These are phyloP conservation scores for Trichoderma sp. DNA, from an alignment of 2,329 filamentous ascomycete species.

Conservation along the genomic window DNA sequence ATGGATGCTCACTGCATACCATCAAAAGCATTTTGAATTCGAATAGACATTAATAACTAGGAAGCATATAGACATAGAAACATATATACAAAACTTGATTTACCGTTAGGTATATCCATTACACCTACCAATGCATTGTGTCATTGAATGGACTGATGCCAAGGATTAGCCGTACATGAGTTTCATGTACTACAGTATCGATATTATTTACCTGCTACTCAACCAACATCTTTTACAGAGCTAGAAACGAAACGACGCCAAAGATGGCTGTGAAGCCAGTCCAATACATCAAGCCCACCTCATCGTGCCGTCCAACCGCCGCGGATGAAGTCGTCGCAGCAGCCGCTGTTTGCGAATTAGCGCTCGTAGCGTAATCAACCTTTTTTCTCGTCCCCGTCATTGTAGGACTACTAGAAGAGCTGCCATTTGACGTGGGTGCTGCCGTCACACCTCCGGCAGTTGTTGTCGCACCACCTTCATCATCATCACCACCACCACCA, in stretches of 20 bases:
- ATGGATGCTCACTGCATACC: neutral
- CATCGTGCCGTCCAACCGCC: neutral
- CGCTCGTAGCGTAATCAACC: neutral
- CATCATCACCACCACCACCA: neutral
- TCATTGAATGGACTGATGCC: too few species aligned
- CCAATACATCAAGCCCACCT: neutral
- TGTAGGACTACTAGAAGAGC: neutral
- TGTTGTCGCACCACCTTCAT: neutral
- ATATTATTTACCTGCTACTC: neutral
- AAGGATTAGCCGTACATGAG: too few species aligned
- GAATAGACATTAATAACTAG: neutral
- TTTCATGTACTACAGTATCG: too few species aligned
- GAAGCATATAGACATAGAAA: neutral
- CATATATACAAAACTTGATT: neutral
- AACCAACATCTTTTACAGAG: neutral
- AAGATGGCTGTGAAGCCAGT: neutral
- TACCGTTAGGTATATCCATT: neutral
- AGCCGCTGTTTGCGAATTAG: neutral
- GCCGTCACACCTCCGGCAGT: neutral
- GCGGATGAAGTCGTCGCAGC: constrained; percentile 13
- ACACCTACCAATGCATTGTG: too few species aligned
- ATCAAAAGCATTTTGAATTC: neutral
- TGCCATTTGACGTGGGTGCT: neutral
- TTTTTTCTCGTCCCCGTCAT: neutral
- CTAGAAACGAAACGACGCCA: neutral